phyloP scores from a whole-genome alignment of 352 stramenopile genomes.

The Pythium volutum region DNA sequence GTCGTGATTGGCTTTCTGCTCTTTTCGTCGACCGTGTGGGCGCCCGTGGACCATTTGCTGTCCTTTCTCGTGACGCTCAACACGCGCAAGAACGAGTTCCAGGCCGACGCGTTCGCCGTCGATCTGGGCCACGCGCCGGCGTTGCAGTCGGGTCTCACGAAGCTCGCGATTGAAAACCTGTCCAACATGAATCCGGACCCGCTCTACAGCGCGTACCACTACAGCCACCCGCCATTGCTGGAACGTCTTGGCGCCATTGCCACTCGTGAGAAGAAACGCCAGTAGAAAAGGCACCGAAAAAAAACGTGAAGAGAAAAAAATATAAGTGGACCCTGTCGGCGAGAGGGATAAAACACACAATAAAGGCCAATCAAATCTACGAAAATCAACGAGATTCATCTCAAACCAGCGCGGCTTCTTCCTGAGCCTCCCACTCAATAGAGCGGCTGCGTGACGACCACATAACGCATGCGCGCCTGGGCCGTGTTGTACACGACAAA shows the following conservation, averaged over 20 bases:
- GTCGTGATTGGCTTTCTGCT: conserved; percentile 84
- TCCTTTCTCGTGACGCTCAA: conserved; percentile 76
- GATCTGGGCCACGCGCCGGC: conserved; percentile 86
- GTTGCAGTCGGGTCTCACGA: conserved; percentile 94
- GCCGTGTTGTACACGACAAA: conserved; percentile 85
- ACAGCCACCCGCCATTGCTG: conserved; percentile 96
- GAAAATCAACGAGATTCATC: neutral
- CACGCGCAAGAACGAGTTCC: conserved; percentile 79
- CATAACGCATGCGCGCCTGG: conserved; percentile 80
- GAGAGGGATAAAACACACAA: conserved; percentile 14
- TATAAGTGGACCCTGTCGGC: neutral
- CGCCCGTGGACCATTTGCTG: conserved; percentile 71
- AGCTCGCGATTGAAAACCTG: conserved; percentile 97
- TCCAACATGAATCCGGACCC: conserved; percentile 95
- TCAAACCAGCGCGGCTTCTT: no score
- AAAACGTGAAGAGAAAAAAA: no score
- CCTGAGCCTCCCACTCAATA: no score
- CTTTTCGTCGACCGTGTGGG: conserved; percentile 82
- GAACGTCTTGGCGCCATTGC: conserved; percentile 94
- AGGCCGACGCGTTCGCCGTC: conserved; percentile 94
- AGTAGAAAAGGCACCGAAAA: conserved; percentile 22
- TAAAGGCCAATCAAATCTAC: conserved; percentile 2
- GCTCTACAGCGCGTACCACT: conserved; percentile 96
- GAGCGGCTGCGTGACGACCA: conserved; percentile 37
- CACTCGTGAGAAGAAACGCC: conserved; percentile 50